Base-by-base conservation (phyloP, 73 alveolate species). In the Blepharisma stoltei region DNA sequence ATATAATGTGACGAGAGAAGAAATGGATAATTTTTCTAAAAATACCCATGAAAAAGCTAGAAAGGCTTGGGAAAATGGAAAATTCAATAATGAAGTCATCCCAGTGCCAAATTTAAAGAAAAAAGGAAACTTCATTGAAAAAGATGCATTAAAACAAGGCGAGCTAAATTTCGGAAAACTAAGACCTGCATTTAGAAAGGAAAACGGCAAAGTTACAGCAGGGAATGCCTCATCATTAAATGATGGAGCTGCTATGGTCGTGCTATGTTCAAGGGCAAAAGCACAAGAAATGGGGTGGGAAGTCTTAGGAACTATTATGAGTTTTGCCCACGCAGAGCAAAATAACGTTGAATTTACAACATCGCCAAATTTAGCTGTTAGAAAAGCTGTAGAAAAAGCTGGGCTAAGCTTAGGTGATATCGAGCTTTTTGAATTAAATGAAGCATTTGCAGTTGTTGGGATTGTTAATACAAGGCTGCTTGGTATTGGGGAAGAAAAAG, bases 41-140 rank as follows among this genome's bases (percentile, higher is more conserved):
- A 67, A 50, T 37, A 84, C 95, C 23, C 88, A 93, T 82, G 78
- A 77, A 11, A 71, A 85, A 14, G 94, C 95, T 23, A 80, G 87
- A 54, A 83, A 85, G 11, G 95, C 97, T 46, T 89, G 93, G 88
- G 84, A 73, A 66, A 78, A 73, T 9, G 97, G 97, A 7, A 70
- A 81, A 45, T 86, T 91, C 79, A 91, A 86, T 55, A 46, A 85
- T 73, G 97, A 91, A 70, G 93, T 91, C 41, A 92, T 81, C 38
- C 93, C 79, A 1, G 41, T 69, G 11, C 25, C 18, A 21, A 14
- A 6, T 6, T 7, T 14, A 43, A 77, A 77, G 41, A 81, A 32
- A 6, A 43, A 9, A 37, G 44, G 7, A 21, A 32, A 6, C 49
- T 11, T 78, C 23, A 76, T 80, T 78, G 70, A 53, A 18, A 83